Base-by-base conservation (phyloP, 2,329 filamentous ascomycete species). In the Mycocentrospora acerina region DNA sequence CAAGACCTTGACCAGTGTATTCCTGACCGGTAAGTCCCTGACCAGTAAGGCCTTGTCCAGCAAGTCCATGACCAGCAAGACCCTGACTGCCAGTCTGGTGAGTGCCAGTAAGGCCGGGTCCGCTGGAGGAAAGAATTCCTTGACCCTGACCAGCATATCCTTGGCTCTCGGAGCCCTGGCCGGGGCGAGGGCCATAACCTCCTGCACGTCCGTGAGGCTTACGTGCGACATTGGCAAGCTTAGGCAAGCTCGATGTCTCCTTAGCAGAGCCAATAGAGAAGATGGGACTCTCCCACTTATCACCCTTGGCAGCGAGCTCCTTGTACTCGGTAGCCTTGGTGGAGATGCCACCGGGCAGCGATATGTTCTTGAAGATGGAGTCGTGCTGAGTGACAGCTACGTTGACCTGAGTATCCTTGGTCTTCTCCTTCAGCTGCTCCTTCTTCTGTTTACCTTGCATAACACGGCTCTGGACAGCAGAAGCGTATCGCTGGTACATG, bases 281-380 rank as follows among this genome's bases (percentile, higher is more conserved):
- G 59, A 98, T 82, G 8, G 91, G 89, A 45, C 87, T 94, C 76
- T 95, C 86, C 93, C 93, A 98, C 68, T 83, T 85, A 39, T 95
- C 87, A 35, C 93, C 93, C 80, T 93, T 89, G 53, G 75, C 76
- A 7, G 91, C 88, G 41, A 95, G 78, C 15, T 96, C 82, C 72
- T 83, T 88, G 78, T 94, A 97, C 69, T 95, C 89, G 16, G 88
- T 94, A 8, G 91, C 90, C 80, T 95, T 96, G 73, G 82, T 84
- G 55, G 87, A 93, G 66, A 96, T 91, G 38, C 90, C 90, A 22
- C 87, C 87, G 17, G 90, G 90, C 5, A 98, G 77, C 40, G 83
- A 78, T 62, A 98, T 84, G 63, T 91, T 76, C 60, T 88, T 86
- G 83, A 98, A 95, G 51, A 97, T 88, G 51, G 87, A 90, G 62